Evolutionary conservation across 768 basidiomycete genomes (phyloP).

Genomic region (Lentinula guzmanii): DNA sequence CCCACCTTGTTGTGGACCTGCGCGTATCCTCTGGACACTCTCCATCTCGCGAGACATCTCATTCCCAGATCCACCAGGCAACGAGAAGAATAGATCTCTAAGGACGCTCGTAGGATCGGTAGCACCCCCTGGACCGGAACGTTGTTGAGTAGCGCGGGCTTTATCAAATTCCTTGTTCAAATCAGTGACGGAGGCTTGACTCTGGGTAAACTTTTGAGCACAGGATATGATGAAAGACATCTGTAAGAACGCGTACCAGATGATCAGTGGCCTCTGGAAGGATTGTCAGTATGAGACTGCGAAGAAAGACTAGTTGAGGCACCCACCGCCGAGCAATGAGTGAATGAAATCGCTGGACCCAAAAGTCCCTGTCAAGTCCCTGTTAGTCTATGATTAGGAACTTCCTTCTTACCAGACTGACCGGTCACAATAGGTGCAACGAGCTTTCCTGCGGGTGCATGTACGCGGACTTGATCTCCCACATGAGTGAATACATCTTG

Average conservation of each 20-base stretch:
- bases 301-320: background rate
- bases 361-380: slow-evolving; percentile 48
- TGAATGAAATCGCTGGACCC: slow-evolving; percentile 76
- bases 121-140: slow-evolving; percentile 26
- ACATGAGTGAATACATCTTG: slow-evolving; percentile 80
- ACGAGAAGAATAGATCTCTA: slow-evolving; percentile 50
- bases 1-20: slow-evolving; percentile 52
- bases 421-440: slow-evolving; percentile 85
- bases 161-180: slow-evolving; percentile 72
- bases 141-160: slow-evolving; percentile 52
- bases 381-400: background rate
- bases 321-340: slow-evolving; percentile 66
- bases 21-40: slow-evolving; percentile 61
- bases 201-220: slow-evolving; percentile 7
- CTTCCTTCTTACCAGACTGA: slow-evolving; percentile 12
- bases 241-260: slow-evolving; percentile 31
- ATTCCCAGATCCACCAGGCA: slow-evolving; percentile 56
- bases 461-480: slow-evolving; percentile 71
- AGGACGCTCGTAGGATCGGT: slow-evolving; percentile 41
- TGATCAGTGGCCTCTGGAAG: slow-evolving; percentile 56
- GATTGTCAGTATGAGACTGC: background rate
- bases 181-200: slow-evolving; percentile 79
- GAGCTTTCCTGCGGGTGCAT: slow-evolving; percentile 65
- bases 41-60: slow-evolving; percentile 76
- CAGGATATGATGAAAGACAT: background rate